Conservation (phyloP, 108 stramenopile species). For the Cyclotella kingstonii region DNA sequence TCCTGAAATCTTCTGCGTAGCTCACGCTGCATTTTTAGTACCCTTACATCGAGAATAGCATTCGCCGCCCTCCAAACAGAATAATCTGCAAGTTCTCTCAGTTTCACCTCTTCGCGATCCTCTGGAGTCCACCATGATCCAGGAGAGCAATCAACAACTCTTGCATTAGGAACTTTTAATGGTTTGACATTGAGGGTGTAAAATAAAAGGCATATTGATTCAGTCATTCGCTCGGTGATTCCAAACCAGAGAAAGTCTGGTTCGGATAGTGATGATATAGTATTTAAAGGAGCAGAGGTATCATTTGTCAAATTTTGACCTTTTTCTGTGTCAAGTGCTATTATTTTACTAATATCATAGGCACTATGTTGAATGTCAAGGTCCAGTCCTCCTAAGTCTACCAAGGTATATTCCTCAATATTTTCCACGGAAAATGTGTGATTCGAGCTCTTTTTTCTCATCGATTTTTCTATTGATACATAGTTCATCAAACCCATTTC, state of each 20-base stretch:
- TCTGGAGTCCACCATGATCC: conserved; percentile 24
- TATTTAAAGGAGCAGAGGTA: too few relatives aligned
- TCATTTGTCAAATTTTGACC: too few relatives aligned
- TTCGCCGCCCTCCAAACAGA: conserved; percentile 33
- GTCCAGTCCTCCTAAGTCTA: conserved; percentile 34
- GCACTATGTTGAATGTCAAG: background rate
- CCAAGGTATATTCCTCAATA: conserved; percentile 23
- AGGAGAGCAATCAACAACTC: conserved; percentile 21
- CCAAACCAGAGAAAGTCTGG: conserved; percentile 39
- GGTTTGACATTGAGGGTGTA: conserved; percentile 11
- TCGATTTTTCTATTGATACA: background rate
- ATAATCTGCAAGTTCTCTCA: conserved; percentile 19
- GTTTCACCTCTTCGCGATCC: conserved; percentile 13
- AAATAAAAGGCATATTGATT: conserved; percentile 28
- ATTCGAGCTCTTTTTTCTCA: background rate
- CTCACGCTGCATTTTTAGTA: conserved; percentile 16
- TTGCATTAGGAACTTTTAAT: background rate
- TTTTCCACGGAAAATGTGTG: background rate
- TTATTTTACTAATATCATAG: conserved; percentile 1
- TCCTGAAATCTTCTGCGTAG: background rate
- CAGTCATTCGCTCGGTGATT: conserved; percentile 33
- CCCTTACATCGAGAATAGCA: conserved; percentile 32
- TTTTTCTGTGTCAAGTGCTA: too few relatives aligned
- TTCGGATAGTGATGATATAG: background rate
- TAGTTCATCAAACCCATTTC: background rate